phyloP scores from a whole-genome alignment of 257 asterid genomes.

The Nyctanthes arbortristis region DNA sequence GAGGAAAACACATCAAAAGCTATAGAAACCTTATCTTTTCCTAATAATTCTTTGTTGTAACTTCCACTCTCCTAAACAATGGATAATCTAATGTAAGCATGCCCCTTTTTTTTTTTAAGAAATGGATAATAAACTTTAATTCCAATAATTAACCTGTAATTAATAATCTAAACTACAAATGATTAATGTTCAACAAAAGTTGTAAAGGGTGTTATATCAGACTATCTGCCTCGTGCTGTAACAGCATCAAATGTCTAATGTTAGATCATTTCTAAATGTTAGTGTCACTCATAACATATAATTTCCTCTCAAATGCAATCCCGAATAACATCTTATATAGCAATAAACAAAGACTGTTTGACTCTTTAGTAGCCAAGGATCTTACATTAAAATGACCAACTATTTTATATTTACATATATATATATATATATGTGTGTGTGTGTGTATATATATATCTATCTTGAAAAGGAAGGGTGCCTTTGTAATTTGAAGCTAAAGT shows the following conservation, averaged over 20 bases:
- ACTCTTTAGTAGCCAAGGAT: neutral
- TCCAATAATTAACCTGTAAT: conserved; percentile 24
- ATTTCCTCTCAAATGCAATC: too few species aligned
- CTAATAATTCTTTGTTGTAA: conserved; percentile 25
- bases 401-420: too few species aligned
- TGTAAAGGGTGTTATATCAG: too few species aligned
- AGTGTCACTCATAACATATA: neutral
- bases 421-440: too few species aligned
- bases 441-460: neutral
- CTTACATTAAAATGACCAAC: neutral
- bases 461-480: conserved; percentile 16
- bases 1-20: conserved; percentile 17
- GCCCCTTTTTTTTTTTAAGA: conserved; percentile 9
- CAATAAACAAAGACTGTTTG: neutral
- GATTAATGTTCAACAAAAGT: conserved; percentile 16
- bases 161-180: conserved; percentile 29
- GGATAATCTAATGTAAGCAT: neutral
- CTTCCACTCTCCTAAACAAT: conserved; percentile 34
- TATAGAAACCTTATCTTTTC: conserved; percentile 14
- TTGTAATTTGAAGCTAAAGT: conserved; percentile 23
- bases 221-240: too few species aligned
- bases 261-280: too few species aligned
- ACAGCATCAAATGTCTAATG: too few species aligned
- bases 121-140: conserved; percentile 29
- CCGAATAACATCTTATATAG: too few species aligned